Percentiles rank a stretch among this genome's conserved stretches.
Evolutionary conservation across 2,329 filamentous ascomycete genomes (phyloP).

Genomic region (Phyllosticta capitalensis): DNA sequence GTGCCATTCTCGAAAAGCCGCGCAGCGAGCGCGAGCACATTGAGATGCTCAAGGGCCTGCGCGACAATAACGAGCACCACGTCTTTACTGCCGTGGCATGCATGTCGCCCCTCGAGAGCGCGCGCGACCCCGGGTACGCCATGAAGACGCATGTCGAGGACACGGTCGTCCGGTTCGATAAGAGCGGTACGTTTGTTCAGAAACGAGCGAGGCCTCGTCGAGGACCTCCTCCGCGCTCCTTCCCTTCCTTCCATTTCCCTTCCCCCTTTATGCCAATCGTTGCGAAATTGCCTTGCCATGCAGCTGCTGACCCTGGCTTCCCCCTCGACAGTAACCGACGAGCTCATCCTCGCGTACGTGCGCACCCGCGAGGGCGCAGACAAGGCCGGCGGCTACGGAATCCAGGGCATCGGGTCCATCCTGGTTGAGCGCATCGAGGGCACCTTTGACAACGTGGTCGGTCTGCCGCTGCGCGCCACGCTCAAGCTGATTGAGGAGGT

Average conservation of each 20-base stretch:
- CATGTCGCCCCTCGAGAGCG: slow-evolving; percentile 74
- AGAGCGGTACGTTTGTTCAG: slow-evolving; percentile 34
- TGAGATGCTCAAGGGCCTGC: slow-evolving; percentile 69
- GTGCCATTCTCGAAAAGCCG: slow-evolving; percentile 85
- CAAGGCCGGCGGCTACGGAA: slow-evolving; percentile 91
- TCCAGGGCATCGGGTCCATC: slow-evolving; percentile 81
- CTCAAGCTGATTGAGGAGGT: slow-evolving; percentile 80
- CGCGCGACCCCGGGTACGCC: slow-evolving; percentile 75
- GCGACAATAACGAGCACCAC: slow-evolving; percentile 68
- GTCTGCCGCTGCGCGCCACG: slow-evolving; percentile 69
- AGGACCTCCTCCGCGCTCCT: background rate
- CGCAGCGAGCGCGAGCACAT: slow-evolving; percentile 71
- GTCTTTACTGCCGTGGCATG: slow-evolving; percentile 79
- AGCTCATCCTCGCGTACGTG: slow-evolving; percentile 71
- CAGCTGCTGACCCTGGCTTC: too few species aligned
- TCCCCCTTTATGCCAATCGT: background rate
- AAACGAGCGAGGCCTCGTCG: background rate
- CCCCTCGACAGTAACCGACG: slow-evolving; percentile 53
- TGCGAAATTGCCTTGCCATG: too few species aligned
- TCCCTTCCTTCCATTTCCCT: background rate
- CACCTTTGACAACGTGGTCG: slow-evolving; percentile 87
- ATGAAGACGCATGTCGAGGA: slow-evolving; percentile 77
- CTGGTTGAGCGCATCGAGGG: slow-evolving; percentile 85
- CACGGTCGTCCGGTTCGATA: slow-evolving; percentile 81
- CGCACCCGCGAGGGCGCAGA: slow-evolving; percentile 84